phyloP scores from a whole-genome alignment of 1,284 basidiomycete species.

The Puccinia hordei region DNA sequence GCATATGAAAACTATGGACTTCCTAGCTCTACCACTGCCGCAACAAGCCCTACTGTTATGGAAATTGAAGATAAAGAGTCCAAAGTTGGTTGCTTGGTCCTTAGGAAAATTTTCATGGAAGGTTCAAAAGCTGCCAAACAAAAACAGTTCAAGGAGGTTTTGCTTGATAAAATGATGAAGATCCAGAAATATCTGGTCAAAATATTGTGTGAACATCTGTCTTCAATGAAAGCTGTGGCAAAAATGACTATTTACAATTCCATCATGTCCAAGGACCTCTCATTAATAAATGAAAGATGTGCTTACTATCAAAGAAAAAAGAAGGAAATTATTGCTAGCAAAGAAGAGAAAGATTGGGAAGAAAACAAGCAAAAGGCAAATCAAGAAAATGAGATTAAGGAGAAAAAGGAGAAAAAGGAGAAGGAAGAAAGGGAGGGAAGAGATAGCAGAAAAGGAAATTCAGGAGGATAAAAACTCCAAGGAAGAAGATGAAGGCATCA shows the following conservation, averaged over 20 bases:
- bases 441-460: too few species aligned
- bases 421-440: too few species aligned
- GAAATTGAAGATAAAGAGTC: neutral
- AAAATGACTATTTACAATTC: neutral
- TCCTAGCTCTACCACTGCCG: neutral
- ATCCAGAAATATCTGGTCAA: neutral
- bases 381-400: too few species aligned
- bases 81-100: neutral
- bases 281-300: neutral
- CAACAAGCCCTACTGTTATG: neutral
- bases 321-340: neutral
- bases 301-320: neutral
- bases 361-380: too few species aligned
- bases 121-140: neutral
- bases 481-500: too few species aligned
- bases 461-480: too few species aligned
- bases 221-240: neutral
- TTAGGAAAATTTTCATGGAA: neutral
- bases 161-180: neutral
- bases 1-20: neutral
- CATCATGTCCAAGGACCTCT: neutral
- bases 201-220: neutral
- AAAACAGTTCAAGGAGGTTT: neutral
- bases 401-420: too few species aligned
- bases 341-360: neutral